These are phyloP conservation scores for Fusarium armeniacum DNA, from an alignment of 2,329 filamentous ascomycete species.

Conservation along the genomic window DNA sequence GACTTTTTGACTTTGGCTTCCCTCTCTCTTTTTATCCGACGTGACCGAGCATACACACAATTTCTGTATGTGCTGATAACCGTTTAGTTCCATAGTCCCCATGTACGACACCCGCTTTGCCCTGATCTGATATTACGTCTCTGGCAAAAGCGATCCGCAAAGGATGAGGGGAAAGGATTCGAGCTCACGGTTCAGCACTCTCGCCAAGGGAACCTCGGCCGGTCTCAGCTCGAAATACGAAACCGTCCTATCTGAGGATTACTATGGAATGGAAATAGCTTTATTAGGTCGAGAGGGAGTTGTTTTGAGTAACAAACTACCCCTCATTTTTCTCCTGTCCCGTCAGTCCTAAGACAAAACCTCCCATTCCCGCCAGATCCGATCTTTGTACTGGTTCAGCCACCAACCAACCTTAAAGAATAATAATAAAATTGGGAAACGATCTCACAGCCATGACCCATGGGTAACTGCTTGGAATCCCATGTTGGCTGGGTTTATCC, in stretches of 20 bases:
- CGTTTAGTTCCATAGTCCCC: conserved; percentile 14
- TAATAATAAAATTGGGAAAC: background rate
- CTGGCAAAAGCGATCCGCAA: conserved; percentile 19
- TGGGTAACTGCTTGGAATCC: conserved; percentile 22
- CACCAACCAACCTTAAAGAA: conserved; percentile 21
- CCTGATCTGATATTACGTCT: conserved; percentile 46
- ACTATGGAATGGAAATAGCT: conserved; percentile 5
- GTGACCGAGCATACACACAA: conserved; percentile 9
- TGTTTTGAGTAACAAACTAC: conserved; percentile 32
- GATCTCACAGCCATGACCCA: conserved; percentile 16
- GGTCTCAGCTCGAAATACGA: conserved; percentile 14
- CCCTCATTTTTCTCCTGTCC: conserved; percentile 25
- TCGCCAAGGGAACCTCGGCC: conserved; percentile 14
- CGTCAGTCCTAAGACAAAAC: conserved; percentile 10
- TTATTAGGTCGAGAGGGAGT: background rate
- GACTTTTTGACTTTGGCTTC: conserved; percentile 21
- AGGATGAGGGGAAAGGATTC: conserved; percentile 5
- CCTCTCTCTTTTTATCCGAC: conserved; percentile 40
- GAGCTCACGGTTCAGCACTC: background rate
- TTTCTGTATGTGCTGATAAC: conserved; percentile 15
- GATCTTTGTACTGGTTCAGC: conserved; percentile 28
- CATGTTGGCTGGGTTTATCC: conserved; percentile 7
- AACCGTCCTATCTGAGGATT: conserved; percentile 16
- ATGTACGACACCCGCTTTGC: conserved; percentile 32
- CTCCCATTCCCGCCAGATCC: conserved; percentile 30